phyloP scores from a whole-genome alignment of 257 asterid genomes.

The Capsicum rhomboideum region DNA sequence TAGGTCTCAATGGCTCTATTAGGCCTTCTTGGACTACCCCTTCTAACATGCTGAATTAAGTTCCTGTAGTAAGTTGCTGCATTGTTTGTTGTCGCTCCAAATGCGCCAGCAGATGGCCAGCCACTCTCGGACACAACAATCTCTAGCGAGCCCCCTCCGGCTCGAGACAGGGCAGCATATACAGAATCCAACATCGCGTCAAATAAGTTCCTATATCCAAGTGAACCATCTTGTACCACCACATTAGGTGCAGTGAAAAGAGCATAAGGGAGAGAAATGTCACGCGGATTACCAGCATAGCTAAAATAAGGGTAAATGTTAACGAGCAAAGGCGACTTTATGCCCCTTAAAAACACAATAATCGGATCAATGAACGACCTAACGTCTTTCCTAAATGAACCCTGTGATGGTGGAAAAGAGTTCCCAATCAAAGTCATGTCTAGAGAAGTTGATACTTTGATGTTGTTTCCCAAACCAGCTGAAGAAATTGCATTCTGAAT shows the following conservation, averaged over 20 bases:
- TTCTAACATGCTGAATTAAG: not conserved
- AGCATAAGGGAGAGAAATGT: slow-evolving; percentile 19
- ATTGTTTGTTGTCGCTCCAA: not conserved
- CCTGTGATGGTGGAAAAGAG: slow-evolving; percentile 29
- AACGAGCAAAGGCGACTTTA: slow-evolving; percentile 14
- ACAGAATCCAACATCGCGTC: slow-evolving; percentile 29
- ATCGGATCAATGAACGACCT: slow-evolving; percentile 11
- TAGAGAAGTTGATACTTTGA: slow-evolving; percentile 5
- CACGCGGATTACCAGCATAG: not conserved
- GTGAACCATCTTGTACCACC: not conserved
- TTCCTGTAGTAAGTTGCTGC: slow-evolving; percentile 13
- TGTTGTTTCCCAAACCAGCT: not conserved
- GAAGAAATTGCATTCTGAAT: not conserved
- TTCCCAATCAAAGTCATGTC: not conserved
- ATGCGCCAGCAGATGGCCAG: slow-evolving; percentile 30
- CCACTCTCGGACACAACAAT: slow-evolving; percentile 35
- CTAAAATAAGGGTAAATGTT: slow-evolving; percentile 42
- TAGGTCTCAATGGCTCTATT: slow-evolving; percentile 5
- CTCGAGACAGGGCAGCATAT: slow-evolving; percentile 31
- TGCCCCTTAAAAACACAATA: slow-evolving; percentile 4
- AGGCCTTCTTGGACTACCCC: slow-evolving; percentile 22
- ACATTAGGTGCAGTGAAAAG: slow-evolving; percentile 11
- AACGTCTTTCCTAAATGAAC: not conserved
- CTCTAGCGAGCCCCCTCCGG: slow-evolving; percentile 9
- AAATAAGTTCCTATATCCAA: slow-evolving; percentile 23